Percentiles rank a stretch among this genome's conserved stretches.
Evolutionary conservation across 106 monocot genomes (phyloP).

Genomic region (Posidonia australis): DNA sequence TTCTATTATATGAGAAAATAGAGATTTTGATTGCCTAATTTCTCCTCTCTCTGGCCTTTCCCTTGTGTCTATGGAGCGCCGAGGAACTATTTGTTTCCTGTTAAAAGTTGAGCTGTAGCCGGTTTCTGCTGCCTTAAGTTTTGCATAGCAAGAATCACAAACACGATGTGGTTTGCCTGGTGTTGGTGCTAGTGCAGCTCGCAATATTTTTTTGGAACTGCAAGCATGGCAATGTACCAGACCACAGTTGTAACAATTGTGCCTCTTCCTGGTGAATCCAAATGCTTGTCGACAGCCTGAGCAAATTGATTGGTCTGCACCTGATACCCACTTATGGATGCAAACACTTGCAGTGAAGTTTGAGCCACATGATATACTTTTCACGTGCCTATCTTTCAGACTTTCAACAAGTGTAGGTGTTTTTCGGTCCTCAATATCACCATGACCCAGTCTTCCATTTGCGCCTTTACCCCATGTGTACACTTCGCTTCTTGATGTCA

Average conservation of each 20-base stretch:
- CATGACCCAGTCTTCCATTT: constrained; percentile 73
- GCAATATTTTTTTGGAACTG: constrained; percentile 53
- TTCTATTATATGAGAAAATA: constrained; percentile 29
- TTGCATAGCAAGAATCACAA: constrained; percentile 61
- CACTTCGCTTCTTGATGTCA: constrained; percentile 68
- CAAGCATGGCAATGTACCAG: constrained; percentile 72
- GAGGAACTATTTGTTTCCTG: constrained; percentile 40
- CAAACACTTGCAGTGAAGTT: constrained; percentile 73
- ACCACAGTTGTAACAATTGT: constrained; percentile 79
- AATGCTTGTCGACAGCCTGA: constrained; percentile 75
- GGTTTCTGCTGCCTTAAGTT: constrained; percentile 28
- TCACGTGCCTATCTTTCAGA: constrained; percentile 69
- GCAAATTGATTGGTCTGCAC: constrained; percentile 61
- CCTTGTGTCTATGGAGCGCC: constrained; percentile 34
- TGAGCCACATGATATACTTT: constrained; percentile 75
- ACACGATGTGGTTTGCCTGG: constrained; percentile 79
- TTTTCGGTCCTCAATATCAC: constrained; percentile 53
- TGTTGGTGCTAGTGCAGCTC: constrained; percentile 61
- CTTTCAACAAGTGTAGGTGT: constrained; percentile 63
- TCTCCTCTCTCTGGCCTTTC: constrained; percentile 31
- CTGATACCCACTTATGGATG: constrained; percentile 81
- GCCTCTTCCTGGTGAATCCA: constrained; percentile 77
- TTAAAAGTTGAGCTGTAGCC: constrained; percentile 10
- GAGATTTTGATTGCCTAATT: constrained; percentile 38
- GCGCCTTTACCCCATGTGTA: constrained; percentile 76